Conservation (phyloP, 345 rosid genomes). For the Diplotaxis tenuifolia region DNA sequence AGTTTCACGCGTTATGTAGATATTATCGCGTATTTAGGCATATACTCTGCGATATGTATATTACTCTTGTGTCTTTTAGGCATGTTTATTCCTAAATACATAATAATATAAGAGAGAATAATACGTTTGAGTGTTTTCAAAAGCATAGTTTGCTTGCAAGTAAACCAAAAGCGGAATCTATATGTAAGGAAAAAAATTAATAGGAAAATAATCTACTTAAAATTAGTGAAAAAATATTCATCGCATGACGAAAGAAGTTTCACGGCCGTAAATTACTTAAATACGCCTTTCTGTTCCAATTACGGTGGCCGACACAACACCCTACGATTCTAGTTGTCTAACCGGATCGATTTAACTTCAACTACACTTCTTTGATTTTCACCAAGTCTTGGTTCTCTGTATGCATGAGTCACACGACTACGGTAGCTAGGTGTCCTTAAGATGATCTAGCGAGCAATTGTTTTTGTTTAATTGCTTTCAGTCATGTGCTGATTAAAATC, state of each 20-base stretch:
- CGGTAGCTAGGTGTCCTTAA: background rate
- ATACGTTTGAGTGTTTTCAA: background rate
- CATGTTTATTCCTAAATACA: background rate
- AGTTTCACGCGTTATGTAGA: too few species aligned
- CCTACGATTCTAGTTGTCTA: constrained; percentile 13
- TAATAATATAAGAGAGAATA: background rate
- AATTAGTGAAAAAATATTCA: background rate
- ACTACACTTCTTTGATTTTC: constrained; percentile 9
- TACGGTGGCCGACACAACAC: constrained; percentile 29
- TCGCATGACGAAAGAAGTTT: constrained; percentile 1
- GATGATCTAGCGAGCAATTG: background rate
- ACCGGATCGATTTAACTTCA: constrained; percentile 22
- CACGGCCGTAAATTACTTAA: constrained; percentile 8
- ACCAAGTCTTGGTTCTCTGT: background rate
- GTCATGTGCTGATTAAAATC: constrained; percentile 10
- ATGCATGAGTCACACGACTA: constrained; percentile 3
- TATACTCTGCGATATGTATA: too few species aligned
- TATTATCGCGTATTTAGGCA: too few species aligned
- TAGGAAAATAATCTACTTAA: background rate
- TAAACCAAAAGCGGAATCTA: background rate
- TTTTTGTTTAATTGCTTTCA: constrained; percentile 7
- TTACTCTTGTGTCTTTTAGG: too few species aligned
- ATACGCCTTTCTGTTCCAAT: background rate
- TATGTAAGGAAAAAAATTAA: background rate
- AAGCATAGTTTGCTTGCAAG: background rate